Base-by-base conservation (phyloP, 2,329 filamentous ascomycete species). In the Chaetomium sp. region DNA sequence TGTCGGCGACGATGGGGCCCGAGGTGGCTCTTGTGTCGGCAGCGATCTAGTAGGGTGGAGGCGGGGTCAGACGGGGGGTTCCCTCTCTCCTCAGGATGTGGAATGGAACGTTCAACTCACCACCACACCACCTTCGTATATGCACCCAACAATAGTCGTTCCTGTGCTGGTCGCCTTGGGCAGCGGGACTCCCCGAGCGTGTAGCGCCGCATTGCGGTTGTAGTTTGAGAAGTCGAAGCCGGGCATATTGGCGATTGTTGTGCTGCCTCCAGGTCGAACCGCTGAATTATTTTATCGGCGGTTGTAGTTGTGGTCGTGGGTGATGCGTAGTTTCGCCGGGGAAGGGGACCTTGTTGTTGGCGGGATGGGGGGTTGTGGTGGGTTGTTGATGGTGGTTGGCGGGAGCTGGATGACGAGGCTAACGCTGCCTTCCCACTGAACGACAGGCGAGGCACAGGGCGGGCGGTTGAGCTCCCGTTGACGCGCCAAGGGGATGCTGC, bases 201-300 rank as follows among this genome's bases (percentile, higher is more conserved):
- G 94, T 72, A 99, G 88, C 70, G 94, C 94, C 78, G 90, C 88
- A 87, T 99, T 99, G 84, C 95, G 92, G 87, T 97, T 97, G 87
- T 98, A 95, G 86, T 99, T 99, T 79, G 93, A 96, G 86, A 99
- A 99, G 83, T 98, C 93, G 86, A 97, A 97, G 82, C 93, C 93
- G 74, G 91, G 89, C 95, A 99, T 99, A 74, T 75, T 89, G 80
- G 67, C 27, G 25, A n/a, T 25, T 25, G 45, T 25, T 25, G 45
- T 23, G 42, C 57, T 25, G 60, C 56, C 54, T 53, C 21, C 3
- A n/a, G 33, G 45, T 23, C 55, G 16, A 21, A 53, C 27, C 23
- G 38, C 23, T 53, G 59, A 31, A 49, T 59, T 27, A 45, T 38
- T 50, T 12, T 9, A 13, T 58, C 31, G n/a, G 29, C 16, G 21